Evolutionary conservation across 2,329 filamentous ascomycete genomes (phyloP), one percentile per base, ranked within the genome.

Genomic region (Penicillium sp.): DNA sequence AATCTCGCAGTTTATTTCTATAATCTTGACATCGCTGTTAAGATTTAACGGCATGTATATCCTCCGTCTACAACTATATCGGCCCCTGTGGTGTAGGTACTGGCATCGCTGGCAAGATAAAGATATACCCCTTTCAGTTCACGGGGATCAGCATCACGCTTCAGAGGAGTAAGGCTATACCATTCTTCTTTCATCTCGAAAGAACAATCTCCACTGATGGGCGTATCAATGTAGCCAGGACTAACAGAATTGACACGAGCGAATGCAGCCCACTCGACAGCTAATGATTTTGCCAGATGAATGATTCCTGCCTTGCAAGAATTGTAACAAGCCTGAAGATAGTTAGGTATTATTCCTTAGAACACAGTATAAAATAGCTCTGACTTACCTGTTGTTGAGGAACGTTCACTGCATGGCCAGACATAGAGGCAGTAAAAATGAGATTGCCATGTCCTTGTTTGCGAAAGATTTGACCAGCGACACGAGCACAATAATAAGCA

Each of bases 51-150:
- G 45, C 78, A 71, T 54, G 75, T 79, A 68, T 89, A 89, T 40
- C 87, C 87, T 49, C 88, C 88, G 69, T 91, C 88, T 42, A 90
- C 80, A 56, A 87, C 73, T 54, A 91, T 78, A 68, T 90, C 85
- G 8, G 80, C 76, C 0, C 83, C 89, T 4, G 88, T 92, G n/a
- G 86, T 90, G 72, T 89, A 93, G 33, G 85, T 88, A 15, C 85
- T 82, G 4, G 88, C 88, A 69, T 93, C 89, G 17, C 84, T 88
- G 20, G 87, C 86, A 49, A 92, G 77, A 72, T 89, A 92, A 40
- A 92, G 71, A 70, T 88, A 93, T 9, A 84, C 85, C 6, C 88
- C 89, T 76, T 91, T 91, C 62, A 92, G 78, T 77, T 93, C 89
- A 49, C 81, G 80, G 3, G 82, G 77, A 61, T 86, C 79, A 7